Evolutionary conservation across 2,329 filamentous ascomycete species (phyloP).

Genomic region (Rhynchosporium secalis): DNA sequence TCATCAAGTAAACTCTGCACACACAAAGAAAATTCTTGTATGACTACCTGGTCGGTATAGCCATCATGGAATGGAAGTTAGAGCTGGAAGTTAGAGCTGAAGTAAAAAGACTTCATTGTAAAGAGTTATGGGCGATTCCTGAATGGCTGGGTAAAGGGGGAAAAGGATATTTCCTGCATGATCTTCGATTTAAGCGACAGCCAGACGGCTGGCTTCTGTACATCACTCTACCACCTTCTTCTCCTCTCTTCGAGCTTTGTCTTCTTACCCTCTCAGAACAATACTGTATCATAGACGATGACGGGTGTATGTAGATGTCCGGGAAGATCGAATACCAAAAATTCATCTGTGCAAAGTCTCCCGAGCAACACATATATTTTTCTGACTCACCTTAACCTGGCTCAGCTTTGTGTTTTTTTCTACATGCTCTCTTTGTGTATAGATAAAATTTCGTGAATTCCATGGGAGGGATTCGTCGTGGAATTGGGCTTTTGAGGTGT

Average conservation of each 20-base stretch:
- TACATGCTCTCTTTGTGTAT: no score
- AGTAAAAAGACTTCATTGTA: constrained; percentile 26
- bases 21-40: background rate
- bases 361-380: no score
- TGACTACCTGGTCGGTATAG: background rate
- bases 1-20: constrained; percentile 48
- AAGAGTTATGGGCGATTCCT: constrained; percentile 22
- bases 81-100: constrained; percentile 15
- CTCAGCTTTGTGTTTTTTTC: no score
- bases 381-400: no score
- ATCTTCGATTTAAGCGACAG: background rate
- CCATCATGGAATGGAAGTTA: background rate
- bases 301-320: constrained; percentile 9
- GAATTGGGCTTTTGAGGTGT: no score
- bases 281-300: constrained; percentile 29
- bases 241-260: constrained; percentile 35
- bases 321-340: constrained; percentile 18
- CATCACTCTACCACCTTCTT: constrained; percentile 27
- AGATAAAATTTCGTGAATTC: no score
- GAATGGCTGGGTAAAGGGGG: constrained; percentile 7
- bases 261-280: constrained; percentile 17
- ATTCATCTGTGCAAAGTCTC: constrained; percentile 14
- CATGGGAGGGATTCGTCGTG: no score
- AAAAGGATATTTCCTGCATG: constrained; percentile 30
- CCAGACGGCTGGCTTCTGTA: constrained; percentile 16